These are phyloP conservation scores for Huntiella abstrusa DNA, from an alignment of 2,329 filamentous ascomycete genomes.

Conservation along the genomic window DNA sequence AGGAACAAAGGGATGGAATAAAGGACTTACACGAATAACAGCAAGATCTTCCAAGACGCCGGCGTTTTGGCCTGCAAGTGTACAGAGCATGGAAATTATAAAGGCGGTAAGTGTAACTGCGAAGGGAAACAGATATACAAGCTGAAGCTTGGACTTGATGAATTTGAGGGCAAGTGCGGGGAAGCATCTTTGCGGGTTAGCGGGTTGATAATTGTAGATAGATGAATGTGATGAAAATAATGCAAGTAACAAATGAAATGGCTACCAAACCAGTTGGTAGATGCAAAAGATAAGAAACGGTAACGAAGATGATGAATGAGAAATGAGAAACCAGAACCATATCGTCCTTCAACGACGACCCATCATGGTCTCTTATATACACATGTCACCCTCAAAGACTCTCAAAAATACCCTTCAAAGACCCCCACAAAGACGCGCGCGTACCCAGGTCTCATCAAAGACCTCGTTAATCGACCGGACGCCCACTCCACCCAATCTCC, in stretches of 20 bases:
- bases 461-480: too few relatives aligned
- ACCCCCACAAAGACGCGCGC: too few relatives aligned
- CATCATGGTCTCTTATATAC: too few relatives aligned
- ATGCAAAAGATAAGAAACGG: background rate
- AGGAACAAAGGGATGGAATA: background rate
- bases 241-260: background rate
- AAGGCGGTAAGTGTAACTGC: slow-evolving; percentile 21
- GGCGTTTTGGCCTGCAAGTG: slow-evolving; percentile 23
- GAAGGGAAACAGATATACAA: slow-evolving; percentile 20
- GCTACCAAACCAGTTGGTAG: slow-evolving; percentile 7
- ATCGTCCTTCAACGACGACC: too few relatives aligned
- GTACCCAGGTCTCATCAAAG: too few relatives aligned
- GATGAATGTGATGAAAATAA: background rate
- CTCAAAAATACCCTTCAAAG: too few relatives aligned
- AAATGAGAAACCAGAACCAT: background rate
- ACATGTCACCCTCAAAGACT: too few relatives aligned
- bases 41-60: slow-evolving; percentile 27
- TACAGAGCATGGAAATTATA: slow-evolving; percentile 21
- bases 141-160: slow-evolving; percentile 12
- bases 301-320: background rate
- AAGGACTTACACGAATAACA: slow-evolving; percentile 19
- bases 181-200: slow-evolving; percentile 6
- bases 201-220: background rate
- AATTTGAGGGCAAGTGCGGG: slow-evolving; percentile 3
- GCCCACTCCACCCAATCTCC: too few relatives aligned